phyloP scores from a whole-genome alignment of 495 filamentous ascomycete genomes.

The Neurospora sp. region DNA sequence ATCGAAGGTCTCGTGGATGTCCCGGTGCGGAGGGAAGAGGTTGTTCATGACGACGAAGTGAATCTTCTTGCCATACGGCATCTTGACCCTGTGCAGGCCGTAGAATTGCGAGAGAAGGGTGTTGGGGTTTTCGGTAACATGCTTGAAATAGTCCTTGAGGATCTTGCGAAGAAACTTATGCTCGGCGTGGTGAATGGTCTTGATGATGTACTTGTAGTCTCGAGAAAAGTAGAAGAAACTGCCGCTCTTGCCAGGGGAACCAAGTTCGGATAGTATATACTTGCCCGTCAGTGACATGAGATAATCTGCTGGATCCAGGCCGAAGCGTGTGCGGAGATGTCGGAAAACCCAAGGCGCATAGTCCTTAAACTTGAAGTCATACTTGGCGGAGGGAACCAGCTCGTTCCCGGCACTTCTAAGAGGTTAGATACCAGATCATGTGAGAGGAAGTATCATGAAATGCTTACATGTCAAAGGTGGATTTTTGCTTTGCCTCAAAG shows the following conservation, averaged over 20 bases:
- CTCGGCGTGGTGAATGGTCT: slow-evolving; percentile 95
- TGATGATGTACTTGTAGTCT: slow-evolving; percentile 99
- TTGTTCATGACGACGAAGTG: slow-evolving; percentile 99
- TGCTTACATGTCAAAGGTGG: slow-evolving; percentile 83
- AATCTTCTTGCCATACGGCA: slow-evolving; percentile 95
- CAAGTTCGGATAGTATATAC: slow-evolving; percentile 94
- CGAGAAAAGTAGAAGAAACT: slow-evolving; percentile 99
- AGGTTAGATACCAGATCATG: slow-evolving; percentile 4
- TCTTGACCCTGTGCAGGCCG: slow-evolving; percentile 94
- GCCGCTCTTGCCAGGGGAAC: slow-evolving; percentile 94
- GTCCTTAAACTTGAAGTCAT: slow-evolving; percentile 99
- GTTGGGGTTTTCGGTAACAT: slow-evolving; percentile 88
- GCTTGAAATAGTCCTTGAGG: slow-evolving; percentile 85
- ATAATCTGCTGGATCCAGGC: slow-evolving; percentile 92
- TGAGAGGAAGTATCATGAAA: background rate
- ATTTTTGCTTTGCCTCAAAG: slow-evolving; percentile 89
- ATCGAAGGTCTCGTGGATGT: slow-evolving; percentile 96
- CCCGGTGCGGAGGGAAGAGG: slow-evolving; percentile 90
- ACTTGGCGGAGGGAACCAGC: slow-evolving; percentile 93
- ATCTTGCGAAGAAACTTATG: slow-evolving; percentile 92
- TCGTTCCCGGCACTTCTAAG: slow-evolving; percentile 76
- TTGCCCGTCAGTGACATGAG: slow-evolving; percentile 97
- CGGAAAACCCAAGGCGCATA: slow-evolving; percentile 99
- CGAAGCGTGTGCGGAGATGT: slow-evolving; percentile 78
- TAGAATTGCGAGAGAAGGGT: slow-evolving; percentile 98